Evolutionary conservation across 768 basidiomycete genomes (phyloP), one percentile per base, ranked within the genome.

Genomic region (Kwoniella heveanensis): DNA sequence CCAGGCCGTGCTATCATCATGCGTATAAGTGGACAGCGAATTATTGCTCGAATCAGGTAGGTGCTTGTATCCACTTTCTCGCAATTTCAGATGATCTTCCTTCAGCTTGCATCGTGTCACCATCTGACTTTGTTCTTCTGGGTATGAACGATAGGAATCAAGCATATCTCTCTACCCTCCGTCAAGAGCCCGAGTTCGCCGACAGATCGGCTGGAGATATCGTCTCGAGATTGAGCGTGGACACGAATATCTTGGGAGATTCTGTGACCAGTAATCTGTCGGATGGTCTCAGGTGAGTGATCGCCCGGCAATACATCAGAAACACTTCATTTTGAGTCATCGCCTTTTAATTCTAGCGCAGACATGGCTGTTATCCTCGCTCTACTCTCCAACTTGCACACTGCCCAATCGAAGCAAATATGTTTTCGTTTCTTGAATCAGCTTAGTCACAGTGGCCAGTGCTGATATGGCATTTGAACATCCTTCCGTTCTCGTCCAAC

Each of bases 181-280:
- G 83, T 56, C 92, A 96, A 79, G 94, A 97, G 78, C 88, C 95
- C 26, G 92, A 95, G 77, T 94, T 88, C 78, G 90, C 94, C 6
- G 94, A 96, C 78, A 86, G 85, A 39, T 91, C 91, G 1, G 92
- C 94, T 66, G 95, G 95, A 8, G 95, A 99, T 77, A 90, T 96
- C 9, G 82, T 97, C 48, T 94, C 92, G 78, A 83, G 95, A 59
- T 83, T 98, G 30, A 92, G 90, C 61, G 89, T 88, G 0, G 95
- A 99, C 77, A 90, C 91, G 6, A 90, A 87, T 68, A 90, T 98
- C 67, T 90, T 98, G 46, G 95, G 95, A 47, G 92, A 81, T 47
- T 80, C 78, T 24, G 78, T 85, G 17, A 84, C 84, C 5, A 78
- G 79, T 48, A 84, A 85, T 62, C 67, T 85, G 51, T 81, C 80